phyloP scores from a whole-genome alignment of 495 filamentous ascomycete species.

The Penicillium turbatum region DNA sequence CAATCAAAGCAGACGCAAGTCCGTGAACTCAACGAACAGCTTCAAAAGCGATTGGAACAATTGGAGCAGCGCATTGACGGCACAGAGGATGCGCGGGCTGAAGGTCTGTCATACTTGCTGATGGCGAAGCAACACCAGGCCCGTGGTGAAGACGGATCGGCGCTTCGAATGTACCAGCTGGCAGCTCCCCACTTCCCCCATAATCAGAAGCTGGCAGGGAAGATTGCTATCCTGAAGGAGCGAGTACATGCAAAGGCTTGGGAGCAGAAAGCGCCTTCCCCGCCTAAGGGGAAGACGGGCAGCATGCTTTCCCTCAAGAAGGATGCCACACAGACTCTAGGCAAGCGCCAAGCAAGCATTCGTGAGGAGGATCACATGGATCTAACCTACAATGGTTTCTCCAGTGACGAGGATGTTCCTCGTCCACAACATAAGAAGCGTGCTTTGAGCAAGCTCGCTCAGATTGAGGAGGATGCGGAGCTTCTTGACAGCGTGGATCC shows the following conservation, averaged over 20 bases:
- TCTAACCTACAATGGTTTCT: slow-evolving; percentile 18
- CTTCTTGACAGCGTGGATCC: slow-evolving; percentile 28
- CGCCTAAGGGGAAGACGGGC: slow-evolving; percentile 29
- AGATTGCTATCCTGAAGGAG: slow-evolving; percentile 67
- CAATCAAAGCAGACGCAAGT: slow-evolving; percentile 47
- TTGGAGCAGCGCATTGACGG: slow-evolving; percentile 81
- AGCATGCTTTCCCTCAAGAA: slow-evolving; percentile 42
- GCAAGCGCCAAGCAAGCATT: slow-evolving; percentile 36
- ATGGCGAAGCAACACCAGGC: slow-evolving; percentile 91
- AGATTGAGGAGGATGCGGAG: slow-evolving; percentile 18
- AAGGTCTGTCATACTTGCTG: slow-evolving; percentile 77
- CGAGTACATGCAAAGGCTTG: slow-evolving; percentile 45
- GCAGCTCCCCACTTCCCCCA: slow-evolving; percentile 82
- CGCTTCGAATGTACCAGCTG: slow-evolving; percentile 80
- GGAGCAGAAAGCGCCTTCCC: slow-evolving; percentile 15
- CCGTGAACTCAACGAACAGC: slow-evolving; percentile 63
- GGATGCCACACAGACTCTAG: slow-evolving; percentile 23
- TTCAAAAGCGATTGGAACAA: slow-evolving; percentile 74
- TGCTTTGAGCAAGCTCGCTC: slow-evolving; percentile 29
- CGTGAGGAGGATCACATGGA: slow-evolving; percentile 33
- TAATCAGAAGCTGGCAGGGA: slow-evolving; percentile 72
- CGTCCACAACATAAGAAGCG: slow-evolving; percentile 40
- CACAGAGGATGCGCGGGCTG: slow-evolving; percentile 66
- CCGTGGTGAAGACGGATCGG: slow-evolving; percentile 70
- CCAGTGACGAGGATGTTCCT: slow-evolving; percentile 30